Evolutionary conservation across 306 rosid genomes (phyloP), one percentile per base, ranked within the genome.

Genomic region (Fagus crenata): DNA sequence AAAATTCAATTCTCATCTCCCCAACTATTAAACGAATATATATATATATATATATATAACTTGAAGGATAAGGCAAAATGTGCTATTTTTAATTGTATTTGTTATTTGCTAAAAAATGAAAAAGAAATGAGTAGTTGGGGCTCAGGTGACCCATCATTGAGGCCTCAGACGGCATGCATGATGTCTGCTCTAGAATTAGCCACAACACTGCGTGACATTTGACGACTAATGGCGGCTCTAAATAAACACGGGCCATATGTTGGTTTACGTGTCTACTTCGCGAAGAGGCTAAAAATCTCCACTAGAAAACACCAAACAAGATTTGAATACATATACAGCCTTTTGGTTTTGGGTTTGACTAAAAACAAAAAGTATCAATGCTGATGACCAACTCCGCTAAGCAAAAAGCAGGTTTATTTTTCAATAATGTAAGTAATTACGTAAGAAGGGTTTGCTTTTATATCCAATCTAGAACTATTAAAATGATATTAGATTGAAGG

Each of bases 191-290:
- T 32, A 1, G 58, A 18, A 77, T 15, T 67, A 46, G 71, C 39
- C 73, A 15, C 13, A 3, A 49, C 46, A 46, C 36, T 2, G 40
- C 46, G 13, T 43, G 67, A 31, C 69, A 59, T 61, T 35, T 83
- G 86, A 78, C 71, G 78, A 73, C 75, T 63, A 31, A 75, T 71
- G 81, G 81, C 83, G 78, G 83, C 78, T 75, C 37, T 33, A 43
- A 54, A 3, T 49, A 0, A 28, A 46, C 40, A 17, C 41, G 12
- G 39, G 42, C 55, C 40, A 37, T 2, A 17, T 74, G 71, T 1
- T 28, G 61, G 33, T 56, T 56, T 61, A 0, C 14, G 15, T 5
- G 33, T 11, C 36, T 58, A 18, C 13, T 58, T 58, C 5, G 22
- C 28, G 6, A 58, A 14, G 11, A 46, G 9, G 51, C 51, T 46